Evolutionary conservation across 176 grass and related monocot species (phyloP).

Genomic region (Triticum timopheevii): DNA sequence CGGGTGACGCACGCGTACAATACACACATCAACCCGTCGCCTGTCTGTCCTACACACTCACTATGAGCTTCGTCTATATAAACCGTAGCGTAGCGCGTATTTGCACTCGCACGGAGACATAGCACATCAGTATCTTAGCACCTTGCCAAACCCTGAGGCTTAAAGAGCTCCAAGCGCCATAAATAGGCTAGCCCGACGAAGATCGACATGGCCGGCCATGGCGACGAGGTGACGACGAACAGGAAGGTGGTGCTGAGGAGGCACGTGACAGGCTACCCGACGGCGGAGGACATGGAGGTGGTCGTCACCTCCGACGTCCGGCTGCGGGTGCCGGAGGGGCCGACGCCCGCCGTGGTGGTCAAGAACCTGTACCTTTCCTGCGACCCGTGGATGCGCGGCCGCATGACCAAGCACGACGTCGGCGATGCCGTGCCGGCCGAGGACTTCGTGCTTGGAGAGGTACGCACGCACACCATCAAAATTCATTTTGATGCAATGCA

Average conservation of each 20-base stretch:
- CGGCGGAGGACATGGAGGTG: constrained; percentile 42
- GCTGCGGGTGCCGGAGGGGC: neutral
- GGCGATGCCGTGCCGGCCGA: neutral
- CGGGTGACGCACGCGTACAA: neutral
- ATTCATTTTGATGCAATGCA: no score
- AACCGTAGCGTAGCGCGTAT: neutral
- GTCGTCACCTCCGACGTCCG: neutral
- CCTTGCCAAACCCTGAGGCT: no score
- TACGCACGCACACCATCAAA: neutral
- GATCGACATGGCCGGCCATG: neutral
- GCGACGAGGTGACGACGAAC: neutral
- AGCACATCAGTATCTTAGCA: no score
- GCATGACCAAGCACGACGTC: constrained; percentile 13
- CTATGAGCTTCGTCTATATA: neutral
- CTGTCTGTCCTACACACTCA: neutral
- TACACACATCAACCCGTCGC: neutral
- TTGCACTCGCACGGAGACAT: no score
- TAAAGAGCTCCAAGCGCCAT: no score
- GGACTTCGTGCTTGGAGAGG: neutral
- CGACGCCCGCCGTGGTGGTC: constrained; percentile 10
- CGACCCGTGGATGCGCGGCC: constrained; percentile 42
- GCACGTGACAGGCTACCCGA: constrained; percentile 19
- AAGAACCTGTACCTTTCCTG: constrained; percentile 58
- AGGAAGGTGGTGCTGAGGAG: constrained; percentile 30
- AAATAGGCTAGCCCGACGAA: neutral